These are phyloP conservation scores for Phalaenopsis aphrodite DNA, from an alignment of 106 monocot species.

Conservation along the genomic window DNA sequence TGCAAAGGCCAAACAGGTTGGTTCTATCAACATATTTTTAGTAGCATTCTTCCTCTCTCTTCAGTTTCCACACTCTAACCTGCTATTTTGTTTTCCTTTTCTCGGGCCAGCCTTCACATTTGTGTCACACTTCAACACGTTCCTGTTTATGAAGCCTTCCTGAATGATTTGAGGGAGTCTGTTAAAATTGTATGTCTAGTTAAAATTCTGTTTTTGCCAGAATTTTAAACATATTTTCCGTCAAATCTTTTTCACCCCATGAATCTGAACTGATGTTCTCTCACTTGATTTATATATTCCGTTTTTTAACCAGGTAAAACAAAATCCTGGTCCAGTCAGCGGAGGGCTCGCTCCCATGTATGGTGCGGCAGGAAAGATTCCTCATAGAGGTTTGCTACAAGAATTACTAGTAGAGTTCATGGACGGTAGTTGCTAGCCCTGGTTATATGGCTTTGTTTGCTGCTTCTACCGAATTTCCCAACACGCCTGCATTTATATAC, in stretches of 20 bases:
- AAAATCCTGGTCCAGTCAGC: constrained; percentile 75
- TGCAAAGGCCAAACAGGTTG: constrained; percentile 95
- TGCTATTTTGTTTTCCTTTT: background rate
- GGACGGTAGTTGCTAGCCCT: constrained; percentile 58
- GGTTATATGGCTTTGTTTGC: background rate
- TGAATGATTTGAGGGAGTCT: constrained; percentile 69
- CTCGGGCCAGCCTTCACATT: constrained; percentile 74
- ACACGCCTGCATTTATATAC: background rate
- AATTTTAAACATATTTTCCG: background rate
- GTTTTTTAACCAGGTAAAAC: constrained; percentile 43
- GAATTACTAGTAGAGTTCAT: constrained; percentile 85
- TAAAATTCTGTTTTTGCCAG: background rate
- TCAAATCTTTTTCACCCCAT: background rate
- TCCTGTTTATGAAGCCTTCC: constrained; percentile 48
- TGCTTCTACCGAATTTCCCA: background rate
- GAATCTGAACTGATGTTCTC: no score
- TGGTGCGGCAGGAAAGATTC: constrained; percentile 98
- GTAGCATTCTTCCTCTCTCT: background rate
- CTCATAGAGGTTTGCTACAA: constrained; percentile 69
- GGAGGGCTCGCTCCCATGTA: constrained; percentile 89
- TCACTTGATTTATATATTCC: background rate
- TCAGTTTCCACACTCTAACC: background rate
- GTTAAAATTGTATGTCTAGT: constrained; percentile 47
- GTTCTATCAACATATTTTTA: background rate
- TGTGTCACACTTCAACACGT: constrained; percentile 95